Evolutionary conservation across 2,329 filamentous ascomycete species (phyloP), one percentile per base, ranked within the genome.

Genomic region (Tolypocladium endophyticum): DNA sequence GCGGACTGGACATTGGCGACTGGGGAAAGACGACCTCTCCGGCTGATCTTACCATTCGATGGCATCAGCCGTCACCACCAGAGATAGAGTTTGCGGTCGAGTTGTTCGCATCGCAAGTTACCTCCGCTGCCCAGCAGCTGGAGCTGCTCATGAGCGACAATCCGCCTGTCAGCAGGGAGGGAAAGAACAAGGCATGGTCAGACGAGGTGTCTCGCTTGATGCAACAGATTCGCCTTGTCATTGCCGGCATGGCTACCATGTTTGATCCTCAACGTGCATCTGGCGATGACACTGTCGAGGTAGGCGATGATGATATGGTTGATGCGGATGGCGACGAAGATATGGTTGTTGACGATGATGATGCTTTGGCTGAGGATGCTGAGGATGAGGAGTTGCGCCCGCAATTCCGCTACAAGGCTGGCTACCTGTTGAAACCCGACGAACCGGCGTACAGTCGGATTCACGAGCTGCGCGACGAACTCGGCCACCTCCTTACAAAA

Each of bases 101-200:
- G 68, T 76, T 99, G 0, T 97, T 97, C 67, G 87, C 92, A 64
- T 88, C 87, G 1, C 92, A 97, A 72, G 87, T 89, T 7, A 85
- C 85, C 60, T 86, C 84, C 47, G 92, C 93, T 2, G 82, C 93
- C 61, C 79, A 86, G 60, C 86, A 90, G 62, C 76, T 99, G 16
- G 83, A 85, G 63, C 83, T 87, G 9, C 81, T 99, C n/a, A 95
- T 91, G 69, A 87, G 89, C 62, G 87, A 90, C 54, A 83, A 88
- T 41, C 88, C 92, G 1, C 87, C 86, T 2, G 87, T 97, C 58
- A 95, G 92, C 72, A 85, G 93, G 60, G 93, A 92, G 65, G 94
- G 94, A 43, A 96, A 93, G 71, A 95, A 96, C 66, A 99, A 97
- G 74, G 93, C 97, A 68, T 99, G 94, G 94, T 97, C 93, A 0